phyloP scores from a whole-genome alignment of 352 stramenopile genomes.

The Pythium coloratum region DNA sequence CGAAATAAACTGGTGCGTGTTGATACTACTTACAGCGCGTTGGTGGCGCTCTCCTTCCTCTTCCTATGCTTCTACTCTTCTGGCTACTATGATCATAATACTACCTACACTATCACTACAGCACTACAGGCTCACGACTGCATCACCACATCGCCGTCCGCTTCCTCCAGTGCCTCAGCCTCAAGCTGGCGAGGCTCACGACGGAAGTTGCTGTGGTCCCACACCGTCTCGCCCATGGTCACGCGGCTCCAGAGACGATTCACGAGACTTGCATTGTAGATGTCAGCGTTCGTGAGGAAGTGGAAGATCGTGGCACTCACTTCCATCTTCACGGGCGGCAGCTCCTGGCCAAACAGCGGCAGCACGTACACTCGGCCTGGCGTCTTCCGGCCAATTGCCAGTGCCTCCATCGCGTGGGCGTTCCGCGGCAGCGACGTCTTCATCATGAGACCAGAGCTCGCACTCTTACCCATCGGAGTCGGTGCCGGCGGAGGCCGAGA shows the following conservation, averaged over 20 bases:
- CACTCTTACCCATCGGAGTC: constrained; percentile 5
- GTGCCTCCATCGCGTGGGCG: constrained; percentile 19
- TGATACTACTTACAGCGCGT: constrained; percentile 14
- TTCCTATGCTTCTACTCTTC: not conserved
- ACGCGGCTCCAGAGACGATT: constrained; percentile 82
- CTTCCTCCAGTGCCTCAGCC: constrained; percentile 5
- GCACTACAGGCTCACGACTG: not conserved
- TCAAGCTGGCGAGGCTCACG: constrained; percentile 11
- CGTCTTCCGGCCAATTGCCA: constrained; percentile 15
- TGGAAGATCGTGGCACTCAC: constrained; percentile 67
- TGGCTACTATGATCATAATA: constrained; percentile 18
- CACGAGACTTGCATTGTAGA: constrained; percentile 87
- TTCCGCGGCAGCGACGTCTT: constrained; percentile 21
- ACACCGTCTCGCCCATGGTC: constrained; percentile 65
- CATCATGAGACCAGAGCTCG: not conserved
- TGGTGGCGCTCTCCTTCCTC: not conserved
- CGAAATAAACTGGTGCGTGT: not conserved
- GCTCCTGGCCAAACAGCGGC: constrained; percentile 62
- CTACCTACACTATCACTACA: constrained; percentile 12
- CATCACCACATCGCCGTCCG: constrained; percentile 22
- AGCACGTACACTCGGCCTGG: constrained; percentile 56
- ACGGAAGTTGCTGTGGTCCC: constrained; percentile 79
- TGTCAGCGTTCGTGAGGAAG: constrained; percentile 69
- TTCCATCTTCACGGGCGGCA: constrained; percentile 60
- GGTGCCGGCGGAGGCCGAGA: constrained; percentile 16